Evolutionary conservation across 2,329 filamentous ascomycete genomes (phyloP).

Genomic region (Colletotrichum destructivum): DNA sequence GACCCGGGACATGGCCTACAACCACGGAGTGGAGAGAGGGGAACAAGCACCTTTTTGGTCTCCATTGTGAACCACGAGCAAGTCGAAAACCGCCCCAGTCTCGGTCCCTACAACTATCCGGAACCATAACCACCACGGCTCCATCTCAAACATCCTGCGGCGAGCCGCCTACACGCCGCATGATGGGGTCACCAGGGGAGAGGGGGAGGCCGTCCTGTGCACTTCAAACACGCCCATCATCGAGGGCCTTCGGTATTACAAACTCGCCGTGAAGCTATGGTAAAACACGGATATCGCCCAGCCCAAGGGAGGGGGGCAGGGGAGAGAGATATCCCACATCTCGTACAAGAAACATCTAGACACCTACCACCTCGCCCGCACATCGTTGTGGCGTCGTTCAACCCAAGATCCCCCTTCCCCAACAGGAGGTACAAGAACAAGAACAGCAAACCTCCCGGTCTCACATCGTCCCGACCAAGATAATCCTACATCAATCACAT

Average conservation of each 20-base stretch:
- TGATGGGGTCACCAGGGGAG: too few relatives aligned
- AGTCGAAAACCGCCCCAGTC: background rate
- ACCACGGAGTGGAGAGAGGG: too few relatives aligned
- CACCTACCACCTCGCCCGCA: background rate
- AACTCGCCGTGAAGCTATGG: slow-evolving; percentile 11
- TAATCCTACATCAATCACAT: background rate
- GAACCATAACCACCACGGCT: background rate
- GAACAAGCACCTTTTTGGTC: too few relatives aligned
- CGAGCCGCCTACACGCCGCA: background rate
- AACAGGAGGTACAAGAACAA: too few relatives aligned
- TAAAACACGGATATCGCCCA: background rate
- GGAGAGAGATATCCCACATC: background rate
- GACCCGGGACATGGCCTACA: too few relatives aligned
- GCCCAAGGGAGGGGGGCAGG: background rate
- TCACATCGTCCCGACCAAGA: too few relatives aligned
- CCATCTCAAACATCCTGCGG: background rate
- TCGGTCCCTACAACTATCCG: background rate
- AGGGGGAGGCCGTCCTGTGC: too few relatives aligned
- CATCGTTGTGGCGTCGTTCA: background rate
- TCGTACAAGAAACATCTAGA: slow-evolving; percentile 2
- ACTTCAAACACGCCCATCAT: background rate
- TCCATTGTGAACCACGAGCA: too few relatives aligned
- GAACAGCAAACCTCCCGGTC: background rate
- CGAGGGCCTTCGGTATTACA: slow-evolving; percentile 6
- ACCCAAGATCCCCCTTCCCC: background rate